phyloP scores from a whole-genome alignment of 148 eudicot genomes.

The Rhododendron ovatum region DNA sequence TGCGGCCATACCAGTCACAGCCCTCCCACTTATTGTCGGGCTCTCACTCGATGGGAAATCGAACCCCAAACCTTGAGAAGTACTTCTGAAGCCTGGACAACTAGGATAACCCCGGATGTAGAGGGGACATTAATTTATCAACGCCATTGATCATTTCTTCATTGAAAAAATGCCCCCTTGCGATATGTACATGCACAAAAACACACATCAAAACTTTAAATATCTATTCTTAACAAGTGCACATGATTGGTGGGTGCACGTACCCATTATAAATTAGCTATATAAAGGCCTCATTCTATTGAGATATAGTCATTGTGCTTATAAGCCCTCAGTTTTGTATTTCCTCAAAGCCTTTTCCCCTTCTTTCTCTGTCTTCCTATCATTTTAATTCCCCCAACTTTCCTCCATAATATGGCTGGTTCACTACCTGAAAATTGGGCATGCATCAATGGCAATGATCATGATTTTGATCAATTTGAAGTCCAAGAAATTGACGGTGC shows the following conservation, averaged over 20 bases:
- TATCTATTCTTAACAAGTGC: background rate
- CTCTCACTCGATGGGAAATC: too few relatives aligned
- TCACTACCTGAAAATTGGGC: constrained; percentile 12
- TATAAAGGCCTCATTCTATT: background rate
- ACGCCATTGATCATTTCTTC: background rate
- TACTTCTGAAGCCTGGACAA: too few relatives aligned
- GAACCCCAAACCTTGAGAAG: too few relatives aligned
- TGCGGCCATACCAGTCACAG: too few relatives aligned
- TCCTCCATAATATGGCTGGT: background rate
- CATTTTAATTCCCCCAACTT: background rate
- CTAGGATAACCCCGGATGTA: too few relatives aligned
- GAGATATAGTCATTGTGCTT: background rate
- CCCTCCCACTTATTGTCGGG: too few relatives aligned
- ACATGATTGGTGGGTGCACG: background rate
- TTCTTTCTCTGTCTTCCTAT: constrained; percentile 4
- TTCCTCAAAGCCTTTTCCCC: background rate
- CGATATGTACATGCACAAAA: background rate
- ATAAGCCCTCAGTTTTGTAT: too few relatives aligned
- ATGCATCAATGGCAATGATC: background rate
- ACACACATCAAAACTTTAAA: background rate
- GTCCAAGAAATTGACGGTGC: constrained; percentile 12
- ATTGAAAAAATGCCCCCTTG: background rate
- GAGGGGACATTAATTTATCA: background rate
- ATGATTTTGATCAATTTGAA: constrained; percentile 11
- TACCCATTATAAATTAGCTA: background rate